phyloP scores from a whole-genome alignment of 2,329 filamentous ascomycete genomes.

The Pseudocercospora vitis region DNA sequence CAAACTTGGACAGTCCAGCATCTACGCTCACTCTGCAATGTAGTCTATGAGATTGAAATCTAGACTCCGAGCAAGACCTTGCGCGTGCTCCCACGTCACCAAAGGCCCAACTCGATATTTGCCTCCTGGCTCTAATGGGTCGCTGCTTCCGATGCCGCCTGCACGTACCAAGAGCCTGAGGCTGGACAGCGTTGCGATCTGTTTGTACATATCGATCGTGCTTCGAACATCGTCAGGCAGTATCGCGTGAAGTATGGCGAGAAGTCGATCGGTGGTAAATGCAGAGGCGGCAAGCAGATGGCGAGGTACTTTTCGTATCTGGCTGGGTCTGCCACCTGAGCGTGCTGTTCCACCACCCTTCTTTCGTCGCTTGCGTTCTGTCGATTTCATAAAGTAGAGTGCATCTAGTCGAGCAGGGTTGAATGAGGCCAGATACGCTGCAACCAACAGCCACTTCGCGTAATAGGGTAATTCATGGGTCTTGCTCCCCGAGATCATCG shows the following conservation, averaged over 20 bases:
- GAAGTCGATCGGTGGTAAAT: constrained; percentile 74
- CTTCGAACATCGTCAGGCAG: constrained; percentile 48
- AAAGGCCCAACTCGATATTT: constrained; percentile 76
- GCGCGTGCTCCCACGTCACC: constrained; percentile 68
- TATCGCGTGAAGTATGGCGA: constrained; percentile 73
- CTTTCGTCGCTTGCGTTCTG: constrained; percentile 53
- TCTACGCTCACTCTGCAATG: constrained; percentile 58
- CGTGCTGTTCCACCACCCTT: constrained; percentile 47
- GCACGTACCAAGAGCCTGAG: constrained; percentile 65
- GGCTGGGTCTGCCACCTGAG: constrained; percentile 34
- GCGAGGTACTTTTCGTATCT: constrained; percentile 69
- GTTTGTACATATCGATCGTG: constrained; percentile 51
- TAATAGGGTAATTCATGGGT: constrained; percentile 64
- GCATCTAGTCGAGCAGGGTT: constrained; percentile 73
- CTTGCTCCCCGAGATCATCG: constrained; percentile 20
- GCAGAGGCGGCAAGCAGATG: constrained; percentile 75
- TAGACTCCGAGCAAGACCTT: constrained; percentile 68
- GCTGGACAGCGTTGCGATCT: constrained; percentile 70
- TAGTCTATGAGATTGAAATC: constrained; percentile 79
- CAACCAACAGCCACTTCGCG: constrained; percentile 70
- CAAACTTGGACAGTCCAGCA: background rate
- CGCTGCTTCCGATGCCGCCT: constrained; percentile 59
- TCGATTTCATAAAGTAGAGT: constrained; percentile 72
- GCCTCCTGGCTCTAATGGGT: constrained; percentile 66
- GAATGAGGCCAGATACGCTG: constrained; percentile 79